Evolutionary conservation across 495 filamentous ascomycete species (phyloP).

Genomic region (Penicillium fimorum): DNA sequence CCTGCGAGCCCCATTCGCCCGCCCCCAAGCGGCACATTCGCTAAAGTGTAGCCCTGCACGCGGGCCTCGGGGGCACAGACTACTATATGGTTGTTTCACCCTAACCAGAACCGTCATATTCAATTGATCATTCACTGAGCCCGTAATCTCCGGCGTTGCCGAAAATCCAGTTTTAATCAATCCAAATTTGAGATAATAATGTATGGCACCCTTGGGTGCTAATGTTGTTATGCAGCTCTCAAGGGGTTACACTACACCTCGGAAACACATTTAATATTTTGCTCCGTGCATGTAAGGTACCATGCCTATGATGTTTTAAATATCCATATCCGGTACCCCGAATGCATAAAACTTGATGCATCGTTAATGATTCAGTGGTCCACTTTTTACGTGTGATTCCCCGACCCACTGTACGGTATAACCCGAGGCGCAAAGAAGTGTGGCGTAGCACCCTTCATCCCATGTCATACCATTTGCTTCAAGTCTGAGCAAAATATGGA

Average conservation of each 20-base stretch:
- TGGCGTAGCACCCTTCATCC: conserved; percentile 1
- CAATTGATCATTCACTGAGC: conserved; percentile 5
- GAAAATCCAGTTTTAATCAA: conserved; percentile 8
- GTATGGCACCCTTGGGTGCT: neutral
- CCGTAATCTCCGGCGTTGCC: conserved; percentile 14
- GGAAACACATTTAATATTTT: neutral
- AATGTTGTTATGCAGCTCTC: neutral
- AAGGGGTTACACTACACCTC: conserved; percentile 2
- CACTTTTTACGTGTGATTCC: conserved; percentile 2
- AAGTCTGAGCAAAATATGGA: conserved; percentile 36
- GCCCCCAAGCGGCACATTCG: neutral
- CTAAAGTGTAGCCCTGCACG: conserved; percentile 3
- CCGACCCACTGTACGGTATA: conserved; percentile 8
- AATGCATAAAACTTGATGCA: neutral
- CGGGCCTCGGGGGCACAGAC: conserved; percentile 6
- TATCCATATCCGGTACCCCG: neutral
- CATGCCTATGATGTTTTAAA: neutral
- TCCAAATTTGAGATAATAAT: neutral
- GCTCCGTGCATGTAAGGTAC: neutral
- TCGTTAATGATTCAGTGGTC: neutral
- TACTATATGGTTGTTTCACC: conserved; percentile 10
- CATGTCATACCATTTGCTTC: conserved; percentile 4
- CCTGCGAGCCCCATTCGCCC: neutral
- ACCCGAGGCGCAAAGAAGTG: neutral
- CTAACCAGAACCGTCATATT: conserved; percentile 5